Percentiles rank a stretch among this genome's conserved stretches.
These are phyloP conservation scores for Rhododendron ovatum DNA, from an alignment of 148 eudicot species.

Conservation along the genomic window DNA sequence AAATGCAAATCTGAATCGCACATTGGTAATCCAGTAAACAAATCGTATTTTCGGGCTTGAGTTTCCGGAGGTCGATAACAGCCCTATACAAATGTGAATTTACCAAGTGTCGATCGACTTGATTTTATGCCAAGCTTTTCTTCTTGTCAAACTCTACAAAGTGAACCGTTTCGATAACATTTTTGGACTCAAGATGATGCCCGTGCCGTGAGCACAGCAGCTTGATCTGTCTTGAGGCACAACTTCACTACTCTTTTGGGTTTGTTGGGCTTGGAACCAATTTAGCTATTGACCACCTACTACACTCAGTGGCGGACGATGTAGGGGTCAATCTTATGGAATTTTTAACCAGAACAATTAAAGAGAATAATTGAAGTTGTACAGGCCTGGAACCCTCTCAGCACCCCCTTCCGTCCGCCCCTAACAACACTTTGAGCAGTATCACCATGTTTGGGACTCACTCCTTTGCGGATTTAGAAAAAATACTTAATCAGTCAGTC, in stretches of 20 bases:
- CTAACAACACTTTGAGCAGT: too few species aligned
- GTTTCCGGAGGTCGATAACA: background rate
- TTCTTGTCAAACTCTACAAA: background rate
- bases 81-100: background rate
- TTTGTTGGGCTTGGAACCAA: background rate
- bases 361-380: too few species aligned
- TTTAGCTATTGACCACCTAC: background rate
- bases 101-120: background rate
- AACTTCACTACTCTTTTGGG: background rate
- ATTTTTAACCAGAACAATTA: too few species aligned
- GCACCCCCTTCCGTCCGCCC: too few species aligned
- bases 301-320: background rate
- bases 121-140: background rate
- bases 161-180: background rate
- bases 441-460: too few species aligned
- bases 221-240: background rate
- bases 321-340: too few species aligned
- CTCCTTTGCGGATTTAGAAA: too few species aligned
- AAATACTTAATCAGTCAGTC: too few species aligned
- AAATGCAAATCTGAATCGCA: too few species aligned
- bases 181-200: background rate
- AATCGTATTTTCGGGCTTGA: background rate
- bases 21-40: too few species aligned
- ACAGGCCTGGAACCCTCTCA: too few species aligned
- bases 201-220: background rate